Evolutionary conservation across 2,329 filamentous ascomycete species (phyloP).

Genomic region (Esteya vermicola): DNA sequence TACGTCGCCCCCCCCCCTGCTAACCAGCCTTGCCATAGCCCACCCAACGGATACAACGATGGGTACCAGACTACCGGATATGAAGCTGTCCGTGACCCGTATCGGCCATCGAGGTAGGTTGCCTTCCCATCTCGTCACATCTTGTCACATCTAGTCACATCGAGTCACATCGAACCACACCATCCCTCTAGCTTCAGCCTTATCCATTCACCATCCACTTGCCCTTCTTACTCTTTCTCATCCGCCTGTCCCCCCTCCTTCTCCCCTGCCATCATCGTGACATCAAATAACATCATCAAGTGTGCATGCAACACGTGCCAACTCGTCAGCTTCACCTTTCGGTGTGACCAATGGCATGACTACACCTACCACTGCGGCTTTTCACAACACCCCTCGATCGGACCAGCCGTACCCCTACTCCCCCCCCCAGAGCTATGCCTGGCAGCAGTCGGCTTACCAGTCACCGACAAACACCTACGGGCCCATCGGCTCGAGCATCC

Average conservation of each 20-base stretch:
- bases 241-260: not conserved
- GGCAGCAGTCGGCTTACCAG: conserved; percentile 11
- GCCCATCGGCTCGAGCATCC: conserved; percentile 6
- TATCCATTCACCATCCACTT: not conserved
- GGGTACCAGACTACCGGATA: conserved; percentile 16
- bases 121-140: not conserved
- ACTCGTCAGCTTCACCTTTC: conserved; percentile 13
- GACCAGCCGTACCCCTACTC: conserved; percentile 7
- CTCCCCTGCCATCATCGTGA: not conserved
- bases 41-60: conserved; percentile 20
- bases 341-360: conserved; percentile 20
- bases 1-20: too few relatives aligned
- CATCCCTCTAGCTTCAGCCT: not conserved
- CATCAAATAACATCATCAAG: conserved; percentile 18
- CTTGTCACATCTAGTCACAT: not conserved
- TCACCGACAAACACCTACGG: conserved; percentile 9
- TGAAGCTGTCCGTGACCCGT: conserved; percentile 18
- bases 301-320: conserved; percentile 25
- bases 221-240: not conserved
- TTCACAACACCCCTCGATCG: conserved; percentile 17
- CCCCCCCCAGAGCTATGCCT: conserved; percentile 6
- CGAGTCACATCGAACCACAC: not conserved
- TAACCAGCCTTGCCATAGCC: too few relatives aligned
- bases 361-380: conserved; percentile 21
- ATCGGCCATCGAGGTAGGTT: conserved; percentile 19